phyloP scores from a whole-genome alignment of 768 basidiomycete genomes.

The Termitomyces sp. region DNA sequence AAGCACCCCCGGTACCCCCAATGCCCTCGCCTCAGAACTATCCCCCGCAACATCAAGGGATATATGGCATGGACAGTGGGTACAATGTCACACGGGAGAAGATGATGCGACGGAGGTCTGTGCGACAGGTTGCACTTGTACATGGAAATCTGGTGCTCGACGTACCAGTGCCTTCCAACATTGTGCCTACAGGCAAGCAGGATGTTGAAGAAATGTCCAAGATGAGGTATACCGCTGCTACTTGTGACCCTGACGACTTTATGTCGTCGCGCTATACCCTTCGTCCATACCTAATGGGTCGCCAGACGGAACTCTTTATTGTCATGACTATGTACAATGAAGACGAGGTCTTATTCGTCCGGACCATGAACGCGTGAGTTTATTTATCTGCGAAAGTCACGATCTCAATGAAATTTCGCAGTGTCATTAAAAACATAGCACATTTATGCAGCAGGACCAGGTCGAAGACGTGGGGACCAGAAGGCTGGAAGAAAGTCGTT shows the following conservation, averaged over 20 bases:
- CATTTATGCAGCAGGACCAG: conserved; percentile 66
- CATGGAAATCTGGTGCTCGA: conserved; percentile 85
- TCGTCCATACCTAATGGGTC: conserved; percentile 71
- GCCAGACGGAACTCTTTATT: conserved; percentile 89
- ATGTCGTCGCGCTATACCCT: conserved; percentile 73
- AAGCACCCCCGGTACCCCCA: conserved; percentile 49
- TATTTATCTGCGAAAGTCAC: background rate
- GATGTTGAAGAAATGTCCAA: conserved; percentile 73
- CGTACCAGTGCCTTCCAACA: conserved; percentile 72
- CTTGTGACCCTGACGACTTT: conserved; percentile 88
- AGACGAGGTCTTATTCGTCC: conserved; percentile 72
- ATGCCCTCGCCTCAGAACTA: conserved; percentile 54
- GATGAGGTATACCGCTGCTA: conserved; percentile 85
- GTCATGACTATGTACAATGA: conserved; percentile 98
- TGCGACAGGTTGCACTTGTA: conserved; percentile 74
- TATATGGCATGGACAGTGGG: conserved; percentile 44
- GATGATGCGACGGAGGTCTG: conserved; percentile 75
- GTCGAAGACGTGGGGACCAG: conserved; percentile 81
- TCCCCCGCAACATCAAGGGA: conserved; percentile 54
- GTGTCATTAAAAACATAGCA: conserved; percentile 83
- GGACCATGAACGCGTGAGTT: conserved; percentile 81
- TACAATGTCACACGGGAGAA: conserved; percentile 71
- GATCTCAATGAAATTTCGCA: conserved; percentile 20
- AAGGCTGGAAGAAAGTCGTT: conserved; percentile 89
- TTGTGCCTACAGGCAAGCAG: conserved; percentile 62